Conservation (phyloP, 441 rosid species). For the Syzygium malaccense region DNA sequence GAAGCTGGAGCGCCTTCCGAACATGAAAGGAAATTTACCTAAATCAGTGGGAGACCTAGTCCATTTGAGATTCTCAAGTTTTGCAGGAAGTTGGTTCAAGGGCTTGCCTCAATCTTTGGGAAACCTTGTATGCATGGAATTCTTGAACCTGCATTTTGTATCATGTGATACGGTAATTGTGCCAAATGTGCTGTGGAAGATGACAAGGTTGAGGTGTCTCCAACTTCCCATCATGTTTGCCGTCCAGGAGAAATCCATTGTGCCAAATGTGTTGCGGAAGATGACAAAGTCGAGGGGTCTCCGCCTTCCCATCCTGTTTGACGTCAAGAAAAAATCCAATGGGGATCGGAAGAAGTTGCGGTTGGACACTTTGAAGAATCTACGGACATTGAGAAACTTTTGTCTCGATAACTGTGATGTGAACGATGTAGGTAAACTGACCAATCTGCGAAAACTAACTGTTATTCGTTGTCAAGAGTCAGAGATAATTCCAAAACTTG, state of each 20-base stretch:
- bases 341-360: not conserved
- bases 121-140: not conserved
- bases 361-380: not conserved
- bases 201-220: not conserved
- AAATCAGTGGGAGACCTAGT: not conserved
- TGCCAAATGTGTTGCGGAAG: not conserved
- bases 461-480: rapidly evolving
- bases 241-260: too few relatives aligned
- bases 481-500: not conserved
- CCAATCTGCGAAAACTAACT: not conserved
- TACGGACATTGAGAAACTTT: not conserved
- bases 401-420: rapidly evolving
- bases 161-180: too few relatives aligned
- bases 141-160: not conserved
- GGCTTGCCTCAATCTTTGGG: not conserved
- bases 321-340: too few relatives aligned
- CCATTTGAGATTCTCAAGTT: not conserved
- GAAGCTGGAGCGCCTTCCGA: rapidly evolving
- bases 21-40: too few relatives aligned
- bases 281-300: not conserved
- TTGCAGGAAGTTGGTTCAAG: not conserved
- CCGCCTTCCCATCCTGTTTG: not conserved
- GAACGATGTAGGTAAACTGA: too few relatives aligned
- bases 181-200: too few relatives aligned
- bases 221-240: too few relatives aligned